Conservation (phyloP, 2,329 filamentous ascomycete species). For the Colletotrichum sp. region DNA sequence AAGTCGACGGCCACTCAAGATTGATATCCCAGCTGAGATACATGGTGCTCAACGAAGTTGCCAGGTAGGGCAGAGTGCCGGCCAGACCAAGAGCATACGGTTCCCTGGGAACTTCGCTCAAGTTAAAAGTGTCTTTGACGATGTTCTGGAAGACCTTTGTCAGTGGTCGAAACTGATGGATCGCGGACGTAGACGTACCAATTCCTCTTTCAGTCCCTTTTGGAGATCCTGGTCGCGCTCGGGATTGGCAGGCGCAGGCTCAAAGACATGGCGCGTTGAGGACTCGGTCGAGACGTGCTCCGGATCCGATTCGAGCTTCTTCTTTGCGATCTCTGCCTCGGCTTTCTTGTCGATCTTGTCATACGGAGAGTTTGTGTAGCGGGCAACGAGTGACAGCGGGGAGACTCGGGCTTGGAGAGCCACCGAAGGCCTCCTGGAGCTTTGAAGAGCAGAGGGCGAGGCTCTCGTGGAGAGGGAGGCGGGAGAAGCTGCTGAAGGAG, state of each 20-base stretch:
- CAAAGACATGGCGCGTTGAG: conserved; percentile 53
- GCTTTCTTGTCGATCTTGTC: conserved; percentile 55
- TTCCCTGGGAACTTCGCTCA: conserved; percentile 69
- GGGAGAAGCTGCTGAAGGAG: background rate
- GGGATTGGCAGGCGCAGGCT: conserved; percentile 33
- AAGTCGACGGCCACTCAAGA: conserved; percentile 64
- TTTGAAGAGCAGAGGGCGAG: background rate
- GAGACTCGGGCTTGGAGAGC: background rate
- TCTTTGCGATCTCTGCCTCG: conserved; percentile 58
- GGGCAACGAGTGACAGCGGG: conserved; percentile 2
- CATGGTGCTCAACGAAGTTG: conserved; percentile 81
- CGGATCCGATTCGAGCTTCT: conserved; percentile 64
- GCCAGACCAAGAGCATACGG: conserved; percentile 73
- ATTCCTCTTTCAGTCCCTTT: conserved; percentile 47
- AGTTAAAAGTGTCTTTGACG: conserved; percentile 72
- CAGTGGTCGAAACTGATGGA: background rate
- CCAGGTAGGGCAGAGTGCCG: conserved; percentile 84
- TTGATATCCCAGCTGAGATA: conserved; percentile 86
- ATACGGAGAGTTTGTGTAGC: conserved; percentile 29
- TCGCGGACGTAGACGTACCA: conserved; percentile 51
- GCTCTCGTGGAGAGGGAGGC: background rate
- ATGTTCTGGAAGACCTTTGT: conserved; percentile 50
- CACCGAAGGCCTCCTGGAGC: conserved; percentile 15
- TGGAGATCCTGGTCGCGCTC: conserved; percentile 29
- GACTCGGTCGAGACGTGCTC: conserved; percentile 66